These are phyloP conservation scores for Ashbya aceris DNA, from an alignment of 1,139 yeast species.

Conservation along the genomic window DNA sequence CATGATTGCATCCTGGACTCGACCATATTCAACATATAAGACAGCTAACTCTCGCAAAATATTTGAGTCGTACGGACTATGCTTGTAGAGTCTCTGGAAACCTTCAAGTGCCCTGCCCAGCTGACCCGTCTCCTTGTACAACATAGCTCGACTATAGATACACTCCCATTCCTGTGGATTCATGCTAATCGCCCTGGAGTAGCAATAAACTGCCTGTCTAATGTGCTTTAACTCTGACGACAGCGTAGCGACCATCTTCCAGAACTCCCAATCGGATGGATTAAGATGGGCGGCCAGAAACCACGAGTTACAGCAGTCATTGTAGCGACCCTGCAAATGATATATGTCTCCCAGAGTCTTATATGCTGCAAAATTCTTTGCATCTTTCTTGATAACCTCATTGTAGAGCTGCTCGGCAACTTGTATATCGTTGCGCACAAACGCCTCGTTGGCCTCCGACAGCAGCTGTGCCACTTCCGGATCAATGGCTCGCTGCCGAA, in stretches of 20 bases:
- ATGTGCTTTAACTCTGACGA: constrained; percentile 62
- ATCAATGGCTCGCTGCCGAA: constrained; percentile 43
- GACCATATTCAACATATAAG: constrained; percentile 63
- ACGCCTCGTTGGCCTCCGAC: constrained; percentile 72
- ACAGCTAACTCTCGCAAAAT: constrained; percentile 69
- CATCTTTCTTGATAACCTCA: constrained; percentile 71
- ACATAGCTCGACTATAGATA: constrained; percentile 51
- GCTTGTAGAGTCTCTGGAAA: constrained; percentile 50
- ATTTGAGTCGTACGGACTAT: constrained; percentile 53
- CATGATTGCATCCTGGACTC: constrained; percentile 72
- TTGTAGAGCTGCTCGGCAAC: constrained; percentile 57
- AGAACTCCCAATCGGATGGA: constrained; percentile 67
- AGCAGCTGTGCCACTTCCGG: constrained; percentile 62
- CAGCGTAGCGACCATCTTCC: constrained; percentile 77
- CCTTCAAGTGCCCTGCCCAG: constrained; percentile 69
- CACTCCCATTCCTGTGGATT: constrained; percentile 47
- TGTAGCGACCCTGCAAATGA: constrained; percentile 52
- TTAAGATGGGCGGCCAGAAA: constrained; percentile 75
- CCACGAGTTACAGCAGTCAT: constrained; percentile 76
- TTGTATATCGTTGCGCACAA: constrained; percentile 55
- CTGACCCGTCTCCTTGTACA: constrained; percentile 58
- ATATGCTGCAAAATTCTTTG: constrained; percentile 73
- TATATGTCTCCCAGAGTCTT: constrained; percentile 80
- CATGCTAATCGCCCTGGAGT: constrained; percentile 58
- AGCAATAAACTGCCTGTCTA: constrained; percentile 79